Percentiles rank a stretch among this genome's conserved stretches.
Evolutionary conservation across 129 eudicot species (phyloP).

Genomic region (Erigeron canadensis): DNA sequence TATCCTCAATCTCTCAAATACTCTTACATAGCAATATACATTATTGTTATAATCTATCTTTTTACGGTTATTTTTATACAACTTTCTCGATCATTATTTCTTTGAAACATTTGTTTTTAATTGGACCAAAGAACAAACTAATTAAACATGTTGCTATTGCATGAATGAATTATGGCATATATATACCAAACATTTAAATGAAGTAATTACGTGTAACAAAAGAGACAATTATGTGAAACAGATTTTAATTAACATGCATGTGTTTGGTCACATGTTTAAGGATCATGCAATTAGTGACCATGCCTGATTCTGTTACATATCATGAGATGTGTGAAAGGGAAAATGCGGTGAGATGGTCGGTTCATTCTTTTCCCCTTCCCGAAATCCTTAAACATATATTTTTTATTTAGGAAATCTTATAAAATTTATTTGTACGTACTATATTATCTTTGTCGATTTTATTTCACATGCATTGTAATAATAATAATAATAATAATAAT

Average conservation of each 20-base stretch:
- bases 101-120: no score
- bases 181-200: slow-evolving; percentile 35
- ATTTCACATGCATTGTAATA: background rate
- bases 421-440: background rate
- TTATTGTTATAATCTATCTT: no score
- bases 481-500: no score
- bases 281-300: slow-evolving; percentile 80
- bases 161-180: no score
- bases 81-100: no score
- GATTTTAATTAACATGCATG: slow-evolving; percentile 35
- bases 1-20: no score
- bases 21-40: no score
- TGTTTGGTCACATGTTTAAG: slow-evolving; percentile 56
- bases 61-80: no score
- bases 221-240: slow-evolving; percentile 53
- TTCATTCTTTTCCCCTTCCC: slow-evolving; percentile 30
- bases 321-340: slow-evolving; percentile 41
- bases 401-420: background rate
- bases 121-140: no score
- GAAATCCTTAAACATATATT: slow-evolving; percentile 24
- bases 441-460: background rate
- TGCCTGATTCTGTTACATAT: slow-evolving; percentile 64
- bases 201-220: slow-evolving; percentile 45
- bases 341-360: slow-evolving; percentile 37
- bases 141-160: no score